These are phyloP conservation scores for Leptographium lundbergii DNA, from an alignment of 2,329 filamentous ascomycete species.

Conservation along the genomic window DNA sequence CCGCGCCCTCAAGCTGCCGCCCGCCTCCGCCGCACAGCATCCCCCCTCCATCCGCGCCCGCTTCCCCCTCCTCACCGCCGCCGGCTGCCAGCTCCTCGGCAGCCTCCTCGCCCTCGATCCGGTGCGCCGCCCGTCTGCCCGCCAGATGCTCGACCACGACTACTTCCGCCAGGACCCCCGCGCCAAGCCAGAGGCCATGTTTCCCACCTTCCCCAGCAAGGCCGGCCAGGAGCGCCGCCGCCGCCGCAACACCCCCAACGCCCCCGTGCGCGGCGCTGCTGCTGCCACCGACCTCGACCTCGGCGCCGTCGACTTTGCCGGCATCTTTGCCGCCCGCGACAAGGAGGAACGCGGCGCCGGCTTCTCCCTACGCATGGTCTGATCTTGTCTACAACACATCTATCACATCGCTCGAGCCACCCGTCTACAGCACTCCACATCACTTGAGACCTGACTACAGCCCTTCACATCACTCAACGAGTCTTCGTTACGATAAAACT, in stretches of 20 bases:
- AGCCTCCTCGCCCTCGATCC: slow-evolving; percentile 67
- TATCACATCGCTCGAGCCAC: too few relatives aligned
- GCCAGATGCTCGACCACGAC: slow-evolving; percentile 61
- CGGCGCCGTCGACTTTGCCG: slow-evolving; percentile 50
- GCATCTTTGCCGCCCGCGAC: slow-evolving; percentile 56
- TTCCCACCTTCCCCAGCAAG: slow-evolving; percentile 93
- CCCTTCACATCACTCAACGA: too few relatives aligned
- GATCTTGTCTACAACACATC: not conserved
- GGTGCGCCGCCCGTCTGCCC: slow-evolving; percentile 53
- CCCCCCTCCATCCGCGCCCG: slow-evolving; percentile 57
- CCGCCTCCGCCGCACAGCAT: slow-evolving; percentile 18
- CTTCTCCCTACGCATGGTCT: slow-evolving; percentile 52
- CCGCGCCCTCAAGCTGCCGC: slow-evolving; percentile 59
- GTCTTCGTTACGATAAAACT: too few relatives aligned
- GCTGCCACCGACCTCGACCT: slow-evolving; percentile 46
- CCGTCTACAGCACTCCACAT: not conserved
- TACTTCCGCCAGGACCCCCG: slow-evolving; percentile 87
- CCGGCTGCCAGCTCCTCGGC: slow-evolving; percentile 58
- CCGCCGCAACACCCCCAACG: slow-evolving; percentile 62
- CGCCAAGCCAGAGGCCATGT: slow-evolving; percentile 82
- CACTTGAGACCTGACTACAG: too few relatives aligned
- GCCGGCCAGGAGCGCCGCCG: slow-evolving; percentile 79
- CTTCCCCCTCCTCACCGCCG: slow-evolving; percentile 70
- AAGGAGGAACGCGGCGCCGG: slow-evolving; percentile 53
- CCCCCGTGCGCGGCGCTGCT: slow-evolving; percentile 64